Percentiles rank a stretch among this genome's conserved stretches.
phyloP scores from a whole-genome alignment of 2,329 filamentous ascomycete species.

The Verticillium klebahnii region DNA sequence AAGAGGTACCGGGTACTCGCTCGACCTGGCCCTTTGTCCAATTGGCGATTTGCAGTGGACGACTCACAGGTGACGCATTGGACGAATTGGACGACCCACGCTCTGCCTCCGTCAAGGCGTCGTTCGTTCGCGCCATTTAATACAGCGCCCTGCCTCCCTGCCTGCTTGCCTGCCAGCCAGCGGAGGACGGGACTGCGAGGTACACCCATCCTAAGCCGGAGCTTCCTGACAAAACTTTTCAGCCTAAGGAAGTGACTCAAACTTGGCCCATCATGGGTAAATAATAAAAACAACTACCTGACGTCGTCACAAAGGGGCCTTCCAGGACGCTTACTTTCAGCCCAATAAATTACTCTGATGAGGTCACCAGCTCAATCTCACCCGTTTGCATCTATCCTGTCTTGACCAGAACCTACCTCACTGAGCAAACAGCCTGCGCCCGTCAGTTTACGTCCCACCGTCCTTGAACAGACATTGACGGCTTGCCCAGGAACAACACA shows the following conservation, averaged over 20 bases:
- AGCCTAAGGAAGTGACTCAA: not conserved
- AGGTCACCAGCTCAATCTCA: not conserved
- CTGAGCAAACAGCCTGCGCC: not conserved
- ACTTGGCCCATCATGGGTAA: not conserved
- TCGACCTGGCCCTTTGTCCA: not conserved
- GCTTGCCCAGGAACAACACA: not conserved
- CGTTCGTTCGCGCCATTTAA: not conserved
- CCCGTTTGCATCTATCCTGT: not conserved
- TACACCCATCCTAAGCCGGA: not conserved
- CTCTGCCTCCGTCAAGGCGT: not conserved
- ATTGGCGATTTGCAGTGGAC: not conserved
- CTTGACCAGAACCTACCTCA: not conserved
- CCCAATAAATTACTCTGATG: not conserved
- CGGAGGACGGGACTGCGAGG: not conserved
- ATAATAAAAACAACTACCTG: not conserved
- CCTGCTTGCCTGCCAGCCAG: not conserved
- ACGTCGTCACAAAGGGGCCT: not conserved
- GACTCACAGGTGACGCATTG: not conserved
- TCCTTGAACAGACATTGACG: not conserved
- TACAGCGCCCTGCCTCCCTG: not conserved
- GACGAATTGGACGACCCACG: not conserved
- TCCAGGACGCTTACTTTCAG: too few relatives aligned
- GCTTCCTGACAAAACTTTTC: not conserved
- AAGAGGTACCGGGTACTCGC: not conserved
- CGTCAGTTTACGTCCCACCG: not conserved